Evolutionary conservation across 805 yeast species (phyloP).

Genomic region (Ogataea trehaloabstinens): DNA sequence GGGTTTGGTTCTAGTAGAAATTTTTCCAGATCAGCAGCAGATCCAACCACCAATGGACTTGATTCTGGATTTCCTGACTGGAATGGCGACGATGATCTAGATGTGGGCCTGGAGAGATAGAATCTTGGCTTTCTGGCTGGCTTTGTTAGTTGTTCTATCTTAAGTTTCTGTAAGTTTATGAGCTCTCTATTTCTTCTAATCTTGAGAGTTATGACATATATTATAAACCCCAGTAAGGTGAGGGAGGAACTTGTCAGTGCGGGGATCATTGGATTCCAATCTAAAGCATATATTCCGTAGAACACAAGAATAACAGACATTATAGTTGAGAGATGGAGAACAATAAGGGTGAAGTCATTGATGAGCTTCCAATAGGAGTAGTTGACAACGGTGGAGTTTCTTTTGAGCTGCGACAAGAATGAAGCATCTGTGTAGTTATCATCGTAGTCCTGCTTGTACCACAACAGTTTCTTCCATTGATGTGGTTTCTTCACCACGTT

Average conservation of each 20-base stretch:
- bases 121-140: conserved; percentile 16
- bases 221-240: conserved; percentile 36
- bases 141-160: conserved; percentile 26
- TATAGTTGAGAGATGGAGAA: conserved; percentile 63
- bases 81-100: conserved; percentile 24
- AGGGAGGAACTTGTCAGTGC: conserved; percentile 33
- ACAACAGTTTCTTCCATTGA: conserved; percentile 82
- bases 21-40: conserved; percentile 21
- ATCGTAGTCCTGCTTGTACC: conserved; percentile 82
- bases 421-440: conserved; percentile 86
- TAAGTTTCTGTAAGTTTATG: conserved; percentile 27
- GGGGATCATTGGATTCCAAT: conserved; percentile 51
- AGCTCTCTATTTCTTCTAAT: conserved; percentile 29
- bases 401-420: conserved; percentile 74
- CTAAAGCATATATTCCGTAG: conserved; percentile 48
- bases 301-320: conserved; percentile 69
- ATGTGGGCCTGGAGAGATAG: conserved; percentile 21
- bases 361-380: conserved; percentile 64
- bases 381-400: conserved; percentile 71
- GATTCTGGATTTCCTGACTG: conserved; percentile 3
- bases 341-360: conserved; percentile 68
- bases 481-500: conserved; percentile 7
- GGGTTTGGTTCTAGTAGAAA: conserved; percentile 25
- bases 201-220: conserved; percentile 29
- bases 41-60: conserved; percentile 2